Evolutionary conservation across 257 asterid genomes (phyloP).

Genomic region (Nicotiana attenuata): DNA sequence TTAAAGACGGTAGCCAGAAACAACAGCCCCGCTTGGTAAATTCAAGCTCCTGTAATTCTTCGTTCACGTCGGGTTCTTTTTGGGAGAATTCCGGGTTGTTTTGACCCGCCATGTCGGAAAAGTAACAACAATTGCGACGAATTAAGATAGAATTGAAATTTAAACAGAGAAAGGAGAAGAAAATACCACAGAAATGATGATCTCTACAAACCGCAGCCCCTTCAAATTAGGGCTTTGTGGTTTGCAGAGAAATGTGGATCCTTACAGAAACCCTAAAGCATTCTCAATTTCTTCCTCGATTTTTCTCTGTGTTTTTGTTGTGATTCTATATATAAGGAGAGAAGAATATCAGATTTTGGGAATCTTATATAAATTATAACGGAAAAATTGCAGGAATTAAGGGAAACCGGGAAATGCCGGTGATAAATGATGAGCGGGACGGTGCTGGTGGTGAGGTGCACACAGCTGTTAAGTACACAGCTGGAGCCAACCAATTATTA

Average conservation of each 20-base stretch:
- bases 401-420: conserved; percentile 25
- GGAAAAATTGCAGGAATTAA: background rate
- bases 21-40: conserved; percentile 51
- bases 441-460: background rate
- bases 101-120: conserved; percentile 27
- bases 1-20: conserved; percentile 48
- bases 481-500: conserved; percentile 1
- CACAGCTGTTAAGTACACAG: conserved; percentile 1
- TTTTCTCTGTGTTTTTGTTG: background rate
- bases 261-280: background rate
- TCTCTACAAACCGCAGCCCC: conserved; percentile 17
- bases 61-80: conserved; percentile 20
- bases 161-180: background rate
- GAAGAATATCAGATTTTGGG: background rate
- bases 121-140: background rate
- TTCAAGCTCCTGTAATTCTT: conserved; percentile 31
- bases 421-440: background rate
- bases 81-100: conserved; percentile 24
- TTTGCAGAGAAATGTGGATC: background rate
- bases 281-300: background rate
- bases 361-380: background rate
- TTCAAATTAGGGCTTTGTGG: background rate
- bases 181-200: background rate
- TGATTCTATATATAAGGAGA: background rate
- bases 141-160: background rate